A percentile compares a stretch with the other conserved stretches of the same genome.
Evolutionary conservation across 2,329 filamentous ascomycete species (phyloP).

Genomic region (Aspergillus tanneri): DNA sequence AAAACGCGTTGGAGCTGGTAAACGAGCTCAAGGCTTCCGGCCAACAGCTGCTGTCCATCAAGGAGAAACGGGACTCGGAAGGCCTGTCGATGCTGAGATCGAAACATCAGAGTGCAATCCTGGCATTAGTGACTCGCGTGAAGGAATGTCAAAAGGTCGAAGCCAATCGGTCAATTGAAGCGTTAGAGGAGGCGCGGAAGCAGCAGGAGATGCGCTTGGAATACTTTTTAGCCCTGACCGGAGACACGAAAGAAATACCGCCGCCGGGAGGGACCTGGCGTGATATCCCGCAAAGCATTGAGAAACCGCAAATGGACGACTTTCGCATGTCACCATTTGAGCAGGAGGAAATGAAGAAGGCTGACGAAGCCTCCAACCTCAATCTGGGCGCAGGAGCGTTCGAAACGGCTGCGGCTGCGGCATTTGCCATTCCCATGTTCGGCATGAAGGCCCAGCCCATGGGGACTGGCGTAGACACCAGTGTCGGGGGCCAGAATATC

Average conservation of each 20-base stretch:
- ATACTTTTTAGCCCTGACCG: neutral
- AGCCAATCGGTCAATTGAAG: neutral
- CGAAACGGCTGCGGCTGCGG: no score
- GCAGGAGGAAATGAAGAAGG: no score
- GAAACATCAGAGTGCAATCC: neutral
- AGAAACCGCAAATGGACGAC: neutral
- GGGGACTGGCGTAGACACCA: no score
- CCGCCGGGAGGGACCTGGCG: neutral
- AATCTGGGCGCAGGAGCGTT: no score
- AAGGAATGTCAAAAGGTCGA: conserved; percentile 1
- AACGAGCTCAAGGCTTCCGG: neutral
- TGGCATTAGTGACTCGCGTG: neutral
- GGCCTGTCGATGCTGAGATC: neutral
- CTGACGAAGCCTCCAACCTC: no score
- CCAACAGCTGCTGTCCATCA: neutral
- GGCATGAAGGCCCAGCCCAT: no score
- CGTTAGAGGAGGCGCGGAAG: neutral
- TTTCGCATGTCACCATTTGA: no score
- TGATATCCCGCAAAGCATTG: neutral
- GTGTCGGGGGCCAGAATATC: no score
- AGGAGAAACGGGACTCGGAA: neutral
- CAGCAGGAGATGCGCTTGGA: neutral
- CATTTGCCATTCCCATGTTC: no score
- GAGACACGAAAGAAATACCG: neutral
- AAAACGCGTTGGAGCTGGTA: neutral